Evolutionary conservation across 805 yeast species (phyloP).

Genomic region (Lipomyces yamadae): DNA sequence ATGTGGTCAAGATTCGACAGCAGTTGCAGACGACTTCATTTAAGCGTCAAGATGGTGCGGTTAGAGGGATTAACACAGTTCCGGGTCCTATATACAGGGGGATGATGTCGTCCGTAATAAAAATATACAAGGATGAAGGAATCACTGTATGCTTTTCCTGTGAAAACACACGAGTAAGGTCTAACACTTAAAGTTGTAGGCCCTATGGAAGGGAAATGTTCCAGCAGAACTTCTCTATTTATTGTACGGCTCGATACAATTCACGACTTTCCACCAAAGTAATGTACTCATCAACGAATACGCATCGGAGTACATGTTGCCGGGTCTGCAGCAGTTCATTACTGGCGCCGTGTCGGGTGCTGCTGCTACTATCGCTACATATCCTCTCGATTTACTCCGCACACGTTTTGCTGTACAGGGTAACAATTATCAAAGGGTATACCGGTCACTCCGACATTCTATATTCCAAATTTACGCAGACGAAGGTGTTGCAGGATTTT

Average conservation of each 20-base stretch:
- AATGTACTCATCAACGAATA: conserved; percentile 52
- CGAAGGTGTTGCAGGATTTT: conserved; percentile 56
- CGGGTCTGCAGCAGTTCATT: conserved; percentile 53
- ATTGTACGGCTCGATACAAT: conserved; percentile 83
- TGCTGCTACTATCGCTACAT: conserved; percentile 71
- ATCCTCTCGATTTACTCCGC: conserved; percentile 88
- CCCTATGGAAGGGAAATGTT: conserved; percentile 86
- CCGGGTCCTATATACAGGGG: conserved; percentile 17
- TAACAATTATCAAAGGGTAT: conserved; percentile 28
- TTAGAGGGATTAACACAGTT: background rate
- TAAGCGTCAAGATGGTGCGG: background rate
- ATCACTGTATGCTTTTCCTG: conserved; percentile 40
- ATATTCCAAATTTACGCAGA: conserved; percentile 45
- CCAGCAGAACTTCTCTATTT: conserved; percentile 90
- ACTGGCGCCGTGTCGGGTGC: conserved; percentile 83
- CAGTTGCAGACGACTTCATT: conserved; percentile 57
- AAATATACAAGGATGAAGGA: conserved; percentile 68
- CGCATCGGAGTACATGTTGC: conserved; percentile 25
- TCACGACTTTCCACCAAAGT: conserved; percentile 66
- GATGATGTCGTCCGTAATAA: conserved; percentile 45
- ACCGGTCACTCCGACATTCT: conserved; percentile 42
- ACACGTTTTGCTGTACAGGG: conserved; percentile 80
- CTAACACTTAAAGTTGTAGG: conserved; percentile 6
- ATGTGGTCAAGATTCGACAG: conserved; percentile 73
- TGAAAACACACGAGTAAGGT: background rate